These are phyloP conservation scores for Cercospora canescens DNA, from an alignment of 2,329 filamentous ascomycete species.

Conservation along the genomic window DNA sequence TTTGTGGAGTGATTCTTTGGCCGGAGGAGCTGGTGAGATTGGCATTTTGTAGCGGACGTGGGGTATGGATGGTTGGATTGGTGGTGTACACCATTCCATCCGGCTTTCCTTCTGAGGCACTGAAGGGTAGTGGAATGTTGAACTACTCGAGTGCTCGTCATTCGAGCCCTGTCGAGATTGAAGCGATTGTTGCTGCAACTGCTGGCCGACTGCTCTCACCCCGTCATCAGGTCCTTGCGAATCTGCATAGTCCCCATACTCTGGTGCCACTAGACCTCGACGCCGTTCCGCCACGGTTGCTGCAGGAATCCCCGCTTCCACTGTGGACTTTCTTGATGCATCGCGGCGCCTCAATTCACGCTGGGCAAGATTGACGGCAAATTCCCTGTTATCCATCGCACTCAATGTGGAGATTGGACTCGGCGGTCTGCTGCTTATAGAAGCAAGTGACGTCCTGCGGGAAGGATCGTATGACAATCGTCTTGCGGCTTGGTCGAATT, in stretches of 20 bases:
- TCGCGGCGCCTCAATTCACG: constrained; percentile 70
- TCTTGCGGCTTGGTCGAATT: constrained; percentile 19
- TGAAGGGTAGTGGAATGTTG: constrained; percentile 45
- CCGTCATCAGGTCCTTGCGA: constrained; percentile 18
- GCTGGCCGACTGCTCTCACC: constrained; percentile 29
- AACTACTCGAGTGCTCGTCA: constrained; percentile 6
- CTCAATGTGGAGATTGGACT: constrained; percentile 51
- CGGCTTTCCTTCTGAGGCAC: constrained; percentile 44
- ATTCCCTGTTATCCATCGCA: constrained; percentile 68
- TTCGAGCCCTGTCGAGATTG: constrained; percentile 8
- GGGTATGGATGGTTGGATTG: constrained; percentile 26
- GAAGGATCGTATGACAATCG: constrained; percentile 14
- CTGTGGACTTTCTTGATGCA: constrained; percentile 50
- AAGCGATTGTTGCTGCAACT: constrained; percentile 21
- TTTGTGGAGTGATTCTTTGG: constrained; percentile 31
- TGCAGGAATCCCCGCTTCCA: constrained; percentile 58
- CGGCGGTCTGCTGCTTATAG: constrained; percentile 8
- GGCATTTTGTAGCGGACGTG: constrained; percentile 26
- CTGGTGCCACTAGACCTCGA: constrained; percentile 29
- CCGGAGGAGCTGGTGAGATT: constrained; percentile 26
- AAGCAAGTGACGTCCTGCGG: constrained; percentile 22
- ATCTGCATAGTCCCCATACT: constrained; percentile 19
- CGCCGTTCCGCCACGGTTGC: constrained; percentile 35
- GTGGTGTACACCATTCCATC: constrained; percentile 36
- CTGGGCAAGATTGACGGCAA: constrained; percentile 75